These are phyloP conservation scores for Phytopythium delawarense DNA, from an alignment of 352 stramenopile genomes.

Conservation along the genomic window DNA sequence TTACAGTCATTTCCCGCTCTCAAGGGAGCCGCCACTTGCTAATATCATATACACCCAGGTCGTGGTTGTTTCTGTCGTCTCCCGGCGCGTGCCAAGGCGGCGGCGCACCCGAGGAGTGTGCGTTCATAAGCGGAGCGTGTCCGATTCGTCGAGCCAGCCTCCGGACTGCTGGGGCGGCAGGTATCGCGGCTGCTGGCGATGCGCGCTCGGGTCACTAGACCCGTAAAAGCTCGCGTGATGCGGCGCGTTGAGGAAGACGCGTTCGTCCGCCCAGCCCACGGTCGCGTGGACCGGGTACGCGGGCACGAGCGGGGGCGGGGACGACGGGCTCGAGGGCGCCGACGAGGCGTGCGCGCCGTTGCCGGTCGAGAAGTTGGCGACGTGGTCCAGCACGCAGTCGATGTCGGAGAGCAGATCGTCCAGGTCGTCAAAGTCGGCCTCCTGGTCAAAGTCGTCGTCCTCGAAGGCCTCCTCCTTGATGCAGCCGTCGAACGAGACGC, in stretches of 20 bases:
- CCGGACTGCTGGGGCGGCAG: background rate
- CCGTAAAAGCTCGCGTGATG: background rate
- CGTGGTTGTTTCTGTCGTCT: background rate
- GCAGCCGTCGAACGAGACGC: conserved; percentile 12
- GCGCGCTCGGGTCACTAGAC: background rate
- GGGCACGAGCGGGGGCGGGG: conserved; percentile 2
- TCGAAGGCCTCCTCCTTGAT: conserved; percentile 10
- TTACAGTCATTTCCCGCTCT: conserved; percentile 1
- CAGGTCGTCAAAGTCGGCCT: conserved; percentile 32
- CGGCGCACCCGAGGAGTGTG: background rate
- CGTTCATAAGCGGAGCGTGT: conserved; percentile 8
- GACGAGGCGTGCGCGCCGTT: conserved; percentile 8
- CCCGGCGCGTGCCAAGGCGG: background rate
- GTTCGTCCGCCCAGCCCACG: background rate
- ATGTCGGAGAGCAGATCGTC: conserved; percentile 47
- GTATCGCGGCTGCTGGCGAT: conserved; percentile 2
- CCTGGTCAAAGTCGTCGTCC: conserved; percentile 13
- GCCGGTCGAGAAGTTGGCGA: conserved; percentile 41
- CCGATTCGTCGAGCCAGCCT: conserved; percentile 8
- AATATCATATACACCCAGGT: conserved; percentile 3
- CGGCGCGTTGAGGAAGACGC: background rate
- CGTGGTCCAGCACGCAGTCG: conserved; percentile 43
- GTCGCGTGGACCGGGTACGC: conserved; percentile 12
- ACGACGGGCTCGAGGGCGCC: conserved; percentile 1
- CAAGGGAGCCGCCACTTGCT: background rate